Base-by-base conservation (phyloP, 371 early-diverging fungal species). In the Chytridium lagenaria region DNA sequence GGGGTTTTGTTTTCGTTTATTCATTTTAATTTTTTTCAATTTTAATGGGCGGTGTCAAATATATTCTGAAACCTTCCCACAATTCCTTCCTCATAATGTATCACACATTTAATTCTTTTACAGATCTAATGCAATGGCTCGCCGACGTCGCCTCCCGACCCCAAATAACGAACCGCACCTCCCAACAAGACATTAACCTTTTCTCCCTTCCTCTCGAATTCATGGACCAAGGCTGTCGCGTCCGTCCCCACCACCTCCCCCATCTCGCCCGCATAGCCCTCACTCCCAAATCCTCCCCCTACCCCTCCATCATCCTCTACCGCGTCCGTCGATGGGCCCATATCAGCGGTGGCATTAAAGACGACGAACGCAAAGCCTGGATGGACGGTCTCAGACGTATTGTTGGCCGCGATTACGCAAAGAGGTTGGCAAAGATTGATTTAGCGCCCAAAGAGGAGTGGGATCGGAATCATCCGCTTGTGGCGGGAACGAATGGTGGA, bases 91-190 rank as follows among this genome's bases (percentile, higher is more conserved):
- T 55, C 30, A 16, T 7, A 55, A 28, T 55, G 19, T 10, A 55
- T 7, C 10, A 28, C 30, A 55, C 7, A 5, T 55, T 15, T 15
- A 7, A 10, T 55, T 10, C 10, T 28, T 10, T 55, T 26, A 15
- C 26, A 55, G 55, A 55, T 28, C 26, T 55, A 28, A 55, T 55
- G 55, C 55, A 55, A 26, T 55, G 55, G 55, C 55, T 55, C 26
- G 55, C 55, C 26, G 55, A 55, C 26, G 7, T 55, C 26, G 55
- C 55, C 10, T 15, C 19, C 10, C 55, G 55, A 5, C 55, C 26
- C 10, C 55, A 55, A 16, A 55, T 26, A n/a, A n/a, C n/a, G n/a
- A n/a, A n/a, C n/a, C n/a, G n/a, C n/a, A n/a, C n/a, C n/a, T n/a
- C n/a, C n/a, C n/a, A n/a, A n/a, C n/a, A n/a, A n/a, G n/a, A 55